Conservation (phyloP, 2,329 filamentous ascomycete genomes). For the Paecilomyces variotii region DNA sequence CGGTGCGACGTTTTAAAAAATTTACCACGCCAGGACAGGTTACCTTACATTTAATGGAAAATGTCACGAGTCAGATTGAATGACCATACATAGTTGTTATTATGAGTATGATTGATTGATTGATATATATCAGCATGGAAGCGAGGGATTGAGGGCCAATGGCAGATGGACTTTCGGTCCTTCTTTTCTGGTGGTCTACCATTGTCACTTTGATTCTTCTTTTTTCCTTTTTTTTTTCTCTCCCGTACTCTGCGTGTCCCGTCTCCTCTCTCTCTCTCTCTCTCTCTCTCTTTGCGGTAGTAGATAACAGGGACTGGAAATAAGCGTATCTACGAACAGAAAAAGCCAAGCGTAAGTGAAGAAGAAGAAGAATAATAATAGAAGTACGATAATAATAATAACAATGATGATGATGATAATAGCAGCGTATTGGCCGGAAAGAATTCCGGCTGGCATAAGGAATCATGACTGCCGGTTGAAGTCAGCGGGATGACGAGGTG, state of each 20-base stretch:
- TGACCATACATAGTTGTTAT: background rate
- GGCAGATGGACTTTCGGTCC: background rate
- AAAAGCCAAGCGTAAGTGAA: background rate
- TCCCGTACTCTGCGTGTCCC: background rate
- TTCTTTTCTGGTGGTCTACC: background rate
- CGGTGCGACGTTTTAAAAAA: background rate
- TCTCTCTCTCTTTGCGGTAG: background rate
- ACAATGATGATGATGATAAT: too few relatives aligned
- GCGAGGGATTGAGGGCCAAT: background rate
- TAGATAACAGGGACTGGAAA: background rate
- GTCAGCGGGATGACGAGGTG: too few relatives aligned
- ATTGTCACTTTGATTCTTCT: background rate
- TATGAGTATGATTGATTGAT: background rate
- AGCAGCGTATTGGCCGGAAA: too few relatives aligned
- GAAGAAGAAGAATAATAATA: too few relatives aligned
- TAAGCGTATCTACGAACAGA: background rate
- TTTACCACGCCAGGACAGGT: background rate
- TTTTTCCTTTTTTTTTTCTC: background rate
- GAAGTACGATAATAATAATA: too few relatives aligned
- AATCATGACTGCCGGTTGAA: too few relatives aligned
- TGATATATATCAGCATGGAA: background rate
- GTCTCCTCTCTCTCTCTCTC: background rate
- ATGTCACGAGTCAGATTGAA: background rate
- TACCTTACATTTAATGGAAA: background rate
- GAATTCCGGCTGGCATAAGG: too few relatives aligned